Percentiles rank a stretch among this genome's conserved stretches.
Conservation (phyloP, 495 filamentous ascomycete species). For the Talaromyces nanjingensis region DNA sequence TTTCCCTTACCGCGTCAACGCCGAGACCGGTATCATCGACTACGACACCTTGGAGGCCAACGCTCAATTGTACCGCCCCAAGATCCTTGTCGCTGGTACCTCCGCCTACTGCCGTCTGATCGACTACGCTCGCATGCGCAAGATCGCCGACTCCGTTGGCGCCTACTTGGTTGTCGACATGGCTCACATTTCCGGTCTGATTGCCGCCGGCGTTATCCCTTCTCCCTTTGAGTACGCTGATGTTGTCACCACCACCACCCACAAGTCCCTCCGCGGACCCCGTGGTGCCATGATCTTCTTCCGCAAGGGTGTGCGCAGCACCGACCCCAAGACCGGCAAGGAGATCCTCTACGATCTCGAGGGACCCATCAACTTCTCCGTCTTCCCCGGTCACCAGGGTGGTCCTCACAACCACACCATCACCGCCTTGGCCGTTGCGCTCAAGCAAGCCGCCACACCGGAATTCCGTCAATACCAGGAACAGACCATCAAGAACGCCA, state of each 20-base stretch:
- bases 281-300: constrained; percentile 98
- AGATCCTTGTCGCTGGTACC: constrained; percentile 90
- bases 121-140: constrained; percentile 82
- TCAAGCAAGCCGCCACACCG: constrained; percentile 84
- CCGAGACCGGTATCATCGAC: constrained; percentile 87
- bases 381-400: constrained; percentile 98
- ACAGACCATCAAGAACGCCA: constrained; percentile 78
- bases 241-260: constrained; percentile 95
- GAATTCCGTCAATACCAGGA: constrained; percentile 88
- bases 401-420: constrained; percentile 99
- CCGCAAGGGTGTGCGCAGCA: constrained; percentile 80
- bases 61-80: constrained; percentile 82
- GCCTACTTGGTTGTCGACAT: constrained; percentile 93
- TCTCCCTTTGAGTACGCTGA: constrained; percentile 86
- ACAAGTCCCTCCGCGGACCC: constrained; percentile 93
- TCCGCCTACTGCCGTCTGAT: constrained; percentile 93
- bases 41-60: constrained; percentile 83
- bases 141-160: constrained; percentile 82
- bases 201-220: constrained; percentile 84
- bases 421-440: constrained; percentile 84
- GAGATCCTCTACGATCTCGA: constrained; percentile 86
- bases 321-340: constrained; percentile 74
- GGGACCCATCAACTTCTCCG: constrained; percentile 87
- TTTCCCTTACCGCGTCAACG: constrained; percentile 85
- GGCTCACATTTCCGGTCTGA: constrained; percentile 94